A percentile compares a stretch with the other conserved stretches of the same genome.
Conservation (phyloP, 2,329 filamentous ascomycete species). For the Neoarthrinium moseri region DNA sequence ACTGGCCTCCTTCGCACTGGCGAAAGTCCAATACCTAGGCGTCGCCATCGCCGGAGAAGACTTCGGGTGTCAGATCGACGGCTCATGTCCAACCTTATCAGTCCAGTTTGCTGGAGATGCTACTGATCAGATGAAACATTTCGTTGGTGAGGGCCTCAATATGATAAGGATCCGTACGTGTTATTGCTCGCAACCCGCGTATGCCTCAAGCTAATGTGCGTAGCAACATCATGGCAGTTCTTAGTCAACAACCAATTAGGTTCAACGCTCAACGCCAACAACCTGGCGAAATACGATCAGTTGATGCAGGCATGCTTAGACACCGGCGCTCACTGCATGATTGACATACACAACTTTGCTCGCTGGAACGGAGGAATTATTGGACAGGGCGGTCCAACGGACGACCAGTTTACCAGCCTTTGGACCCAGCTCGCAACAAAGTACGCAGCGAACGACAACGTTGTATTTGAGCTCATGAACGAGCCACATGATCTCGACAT, state of each 20-base stretch:
- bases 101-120: slow-evolving; percentile 38
- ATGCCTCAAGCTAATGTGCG: slow-evolving; percentile 1
- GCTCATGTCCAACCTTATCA: slow-evolving; percentile 34
- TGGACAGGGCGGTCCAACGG: slow-evolving; percentile 62
- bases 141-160: slow-evolving; percentile 53
- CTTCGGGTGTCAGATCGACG: slow-evolving; percentile 46
- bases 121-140: slow-evolving; percentile 54
- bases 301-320: slow-evolving; percentile 55
- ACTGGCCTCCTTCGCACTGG: slow-evolving; percentile 18
- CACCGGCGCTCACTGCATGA: slow-evolving; percentile 57
- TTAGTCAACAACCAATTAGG: slow-evolving; percentile 53
- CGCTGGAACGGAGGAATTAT: slow-evolving; percentile 63
- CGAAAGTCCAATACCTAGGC: slow-evolving; percentile 31
- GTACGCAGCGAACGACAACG: slow-evolving; percentile 51
- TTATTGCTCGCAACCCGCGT: neutral
- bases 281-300: slow-evolving; percentile 51
- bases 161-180: slow-evolving; percentile 51
- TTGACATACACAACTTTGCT: slow-evolving; percentile 59
- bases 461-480: slow-evolving; percentile 69
- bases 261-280: slow-evolving; percentile 44
- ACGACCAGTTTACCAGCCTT: slow-evolving; percentile 56
- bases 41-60: slow-evolving; percentile 47
- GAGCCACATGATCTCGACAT: slow-evolving; percentile 64
- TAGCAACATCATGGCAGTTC: slow-evolving; percentile 58
- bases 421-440: slow-evolving; percentile 59